These are phyloP conservation scores for Postia placenta DNA, from an alignment of 768 basidiomycete genomes.

Conservation along the genomic window DNA sequence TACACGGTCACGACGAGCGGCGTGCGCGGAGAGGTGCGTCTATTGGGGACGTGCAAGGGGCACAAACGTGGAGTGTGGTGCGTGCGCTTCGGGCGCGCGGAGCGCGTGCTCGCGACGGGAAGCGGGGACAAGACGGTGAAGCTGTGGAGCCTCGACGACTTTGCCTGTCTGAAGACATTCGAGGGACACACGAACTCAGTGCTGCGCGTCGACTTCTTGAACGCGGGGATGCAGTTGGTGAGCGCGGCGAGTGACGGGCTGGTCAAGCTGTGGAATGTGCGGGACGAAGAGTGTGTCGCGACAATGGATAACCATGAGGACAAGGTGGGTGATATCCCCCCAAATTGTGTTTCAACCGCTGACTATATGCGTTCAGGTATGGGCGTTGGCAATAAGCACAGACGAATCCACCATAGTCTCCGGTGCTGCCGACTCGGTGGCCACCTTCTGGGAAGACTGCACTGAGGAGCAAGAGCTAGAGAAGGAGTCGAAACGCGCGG, in stretches of 20 bases:
- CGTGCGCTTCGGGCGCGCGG: constrained; percentile 80
- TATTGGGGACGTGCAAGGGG: constrained; percentile 86
- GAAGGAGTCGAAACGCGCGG: constrained; percentile 64
- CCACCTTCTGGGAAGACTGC: constrained; percentile 96
- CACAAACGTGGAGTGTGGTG: constrained; percentile 97
- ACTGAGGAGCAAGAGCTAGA: constrained; percentile 79
- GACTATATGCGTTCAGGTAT: constrained; percentile 53
- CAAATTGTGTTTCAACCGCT: not conserved
- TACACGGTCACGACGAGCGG: constrained; percentile 36
- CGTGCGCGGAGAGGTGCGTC: constrained; percentile 63
- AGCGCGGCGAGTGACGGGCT: constrained; percentile 92
- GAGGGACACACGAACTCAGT: constrained; percentile 99
- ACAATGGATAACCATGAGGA: constrained; percentile 98
- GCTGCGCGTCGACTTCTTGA: constrained; percentile 85
- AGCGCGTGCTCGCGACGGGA: constrained; percentile 84
- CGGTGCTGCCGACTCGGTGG: constrained; percentile 91
- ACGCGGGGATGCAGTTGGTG: constrained; percentile 76
- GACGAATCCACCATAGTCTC: constrained; percentile 87
- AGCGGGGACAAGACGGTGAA: constrained; percentile 94
- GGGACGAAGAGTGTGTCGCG: constrained; percentile 77
- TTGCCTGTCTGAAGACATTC: constrained; percentile 90
- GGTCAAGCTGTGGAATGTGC: constrained; percentile 92
- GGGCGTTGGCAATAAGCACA: constrained; percentile 81
- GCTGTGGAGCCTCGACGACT: constrained; percentile 92
- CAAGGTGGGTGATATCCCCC: constrained; percentile 53